Base-by-base conservation (phyloP, 768 basidiomycete species). In the Mycena crocata region DNA sequence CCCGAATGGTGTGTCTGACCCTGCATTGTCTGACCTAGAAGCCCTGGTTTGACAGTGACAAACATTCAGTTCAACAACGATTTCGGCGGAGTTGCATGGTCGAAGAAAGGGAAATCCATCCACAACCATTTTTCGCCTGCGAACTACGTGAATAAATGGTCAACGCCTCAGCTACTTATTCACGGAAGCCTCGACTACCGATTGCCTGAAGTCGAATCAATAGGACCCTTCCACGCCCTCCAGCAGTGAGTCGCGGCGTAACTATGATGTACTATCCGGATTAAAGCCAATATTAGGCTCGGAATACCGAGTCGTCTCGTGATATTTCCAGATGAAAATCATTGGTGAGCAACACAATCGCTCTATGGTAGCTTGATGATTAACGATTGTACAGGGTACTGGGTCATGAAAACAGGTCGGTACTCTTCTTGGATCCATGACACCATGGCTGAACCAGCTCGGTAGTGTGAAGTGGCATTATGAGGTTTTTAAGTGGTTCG, bases 41-140 rank as follows among this genome's bases (percentile, higher is more conserved):
- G 17, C 17, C 23, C 40, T 19, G 9, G n/a, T 17, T 21, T 68
- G 92, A 83, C 32, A 48, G 13, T 51, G 28, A 52, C n/a, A n/a
- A n/a, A n/a, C n/a, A n/a, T n/a, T n/a, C n/a, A 95, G 93, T 93
- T 92, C 81, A 93, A 94, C 77, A 90, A 94, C 68, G 94, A 93
- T 67, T 95, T 92, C 90, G 91, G 90, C 73, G 93, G 93, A 62
- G 83, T 87, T 56, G 93, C 94, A 15, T 95, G 92, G 92, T 90
- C 91, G 28, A 70, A 79, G 31, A 84, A 88, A 70, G 80, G 85
- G 58, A 83, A 84, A 73, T 82, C 79, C 13, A 75, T 89, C 19
- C 83, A 86, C 37, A 79, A 85, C 73, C 89, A 91, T 72, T 92
- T 81, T 78, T 96, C 88, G 79, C 95, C 96, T 21, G 82, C 88